Conservation (phyloP, 2,329 filamentous ascomycete genomes). For the Diplodia mutila region DNA sequence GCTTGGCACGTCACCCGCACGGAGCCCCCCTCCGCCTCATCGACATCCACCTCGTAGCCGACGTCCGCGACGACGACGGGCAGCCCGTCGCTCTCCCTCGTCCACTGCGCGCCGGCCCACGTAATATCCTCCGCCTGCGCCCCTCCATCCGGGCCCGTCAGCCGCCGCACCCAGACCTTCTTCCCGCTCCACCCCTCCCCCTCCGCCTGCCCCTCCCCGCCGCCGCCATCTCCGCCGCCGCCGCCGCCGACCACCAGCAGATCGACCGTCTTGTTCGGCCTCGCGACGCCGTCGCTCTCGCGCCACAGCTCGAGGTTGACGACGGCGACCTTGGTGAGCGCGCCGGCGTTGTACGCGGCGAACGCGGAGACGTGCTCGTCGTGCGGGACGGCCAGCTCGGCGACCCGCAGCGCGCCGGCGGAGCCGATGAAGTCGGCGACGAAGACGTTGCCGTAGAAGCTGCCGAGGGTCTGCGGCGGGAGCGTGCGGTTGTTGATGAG, state of each 20-base stretch:
- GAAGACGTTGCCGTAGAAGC: slow-evolving; percentile 21
- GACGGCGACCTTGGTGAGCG: not conserved
- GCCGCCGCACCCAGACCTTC: not conserved
- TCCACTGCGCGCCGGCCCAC: slow-evolving; percentile 16
- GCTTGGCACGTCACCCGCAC: slow-evolving; percentile 6
- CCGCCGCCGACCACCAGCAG: too few relatives aligned
- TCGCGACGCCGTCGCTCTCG: not conserved
- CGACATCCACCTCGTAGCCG: not conserved
- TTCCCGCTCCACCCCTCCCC: too few relatives aligned
- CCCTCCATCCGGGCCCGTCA: slow-evolving; percentile 1
- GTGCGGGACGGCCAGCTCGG: not conserved
- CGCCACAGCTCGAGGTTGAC: slow-evolving; percentile 20
- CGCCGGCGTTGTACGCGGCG: not conserved
- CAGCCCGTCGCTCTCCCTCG: slow-evolving; percentile 14
- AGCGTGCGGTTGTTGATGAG: not conserved
- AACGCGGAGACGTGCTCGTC: not conserved
- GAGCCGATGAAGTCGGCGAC: slow-evolving; percentile 13
- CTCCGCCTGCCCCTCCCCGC: too few relatives aligned
- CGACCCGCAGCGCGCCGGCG: not conserved
- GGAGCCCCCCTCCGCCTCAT: not conserved
- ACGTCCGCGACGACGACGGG: not conserved
- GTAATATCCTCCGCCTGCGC: slow-evolving; percentile 8
- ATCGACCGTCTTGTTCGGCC: not conserved
- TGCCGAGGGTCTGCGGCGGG: slow-evolving; percentile 19
- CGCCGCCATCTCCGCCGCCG: too few relatives aligned